phyloP scores from a whole-genome alignment of 2,329 filamentous ascomycete genomes.

The Catunica adiposa region DNA sequence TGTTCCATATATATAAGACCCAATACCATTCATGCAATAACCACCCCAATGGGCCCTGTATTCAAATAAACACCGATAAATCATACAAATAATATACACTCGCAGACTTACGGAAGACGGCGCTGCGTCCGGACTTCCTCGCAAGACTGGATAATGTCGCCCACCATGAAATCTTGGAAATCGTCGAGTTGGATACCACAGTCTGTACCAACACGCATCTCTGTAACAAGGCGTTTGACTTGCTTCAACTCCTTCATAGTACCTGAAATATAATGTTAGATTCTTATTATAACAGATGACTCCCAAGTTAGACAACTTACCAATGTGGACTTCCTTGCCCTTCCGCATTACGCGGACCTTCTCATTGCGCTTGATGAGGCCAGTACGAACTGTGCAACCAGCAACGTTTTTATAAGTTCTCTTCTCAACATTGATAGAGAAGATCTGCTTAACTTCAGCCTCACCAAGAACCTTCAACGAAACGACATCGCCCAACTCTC shows the following conservation, averaged over 20 bases:
- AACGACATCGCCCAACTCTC: constrained; percentile 49
- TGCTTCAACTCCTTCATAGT: constrained; percentile 70
- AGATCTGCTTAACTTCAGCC: constrained; percentile 68
- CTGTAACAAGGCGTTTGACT: constrained; percentile 74
- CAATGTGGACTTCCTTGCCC: constrained; percentile 60
- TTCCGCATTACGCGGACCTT: constrained; percentile 57
- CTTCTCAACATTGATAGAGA: constrained; percentile 66
- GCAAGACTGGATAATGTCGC: constrained; percentile 78
- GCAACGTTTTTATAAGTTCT: constrained; percentile 60
- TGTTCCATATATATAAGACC: background rate
- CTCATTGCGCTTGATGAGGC: constrained; percentile 44
- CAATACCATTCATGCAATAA: background rate
- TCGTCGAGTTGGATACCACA: constrained; percentile 75
- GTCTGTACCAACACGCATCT: constrained; percentile 86
- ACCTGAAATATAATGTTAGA: constrained; percentile 34
- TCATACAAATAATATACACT: constrained; percentile 2
- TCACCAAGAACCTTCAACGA: constrained; percentile 64
- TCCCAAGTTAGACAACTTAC: constrained; percentile 36
- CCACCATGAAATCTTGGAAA: constrained; percentile 62
- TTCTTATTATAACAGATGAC: background rate
- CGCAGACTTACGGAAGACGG: constrained; percentile 30
- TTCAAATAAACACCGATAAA: background rate
- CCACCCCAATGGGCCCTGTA: background rate
- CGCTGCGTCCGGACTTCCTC: constrained; percentile 64
- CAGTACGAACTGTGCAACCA: constrained; percentile 76